phyloP scores from a whole-genome alignment of 768 basidiomycete genomes.

The Kwoniella bestiolae region DNA sequence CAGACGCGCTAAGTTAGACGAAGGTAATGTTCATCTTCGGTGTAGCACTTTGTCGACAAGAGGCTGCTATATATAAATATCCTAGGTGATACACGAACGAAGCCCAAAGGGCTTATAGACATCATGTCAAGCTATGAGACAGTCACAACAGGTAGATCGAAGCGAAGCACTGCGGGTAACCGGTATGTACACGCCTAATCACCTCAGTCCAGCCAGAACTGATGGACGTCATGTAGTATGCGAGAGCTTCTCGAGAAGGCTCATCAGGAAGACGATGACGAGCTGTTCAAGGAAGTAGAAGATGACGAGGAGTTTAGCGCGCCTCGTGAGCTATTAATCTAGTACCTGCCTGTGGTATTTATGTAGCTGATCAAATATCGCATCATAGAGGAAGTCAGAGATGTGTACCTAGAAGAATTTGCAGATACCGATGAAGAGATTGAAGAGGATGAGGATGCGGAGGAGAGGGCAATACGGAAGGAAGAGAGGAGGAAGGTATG shows the following conservation, averaged over 20 bases:
- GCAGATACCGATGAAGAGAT: constrained; percentile 57
- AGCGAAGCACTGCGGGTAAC: constrained; percentile 53
- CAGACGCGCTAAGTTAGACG: neutral
- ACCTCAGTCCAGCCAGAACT: too few species aligned
- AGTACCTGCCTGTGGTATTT: too few species aligned
- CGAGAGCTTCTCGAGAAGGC: constrained; percentile 55
- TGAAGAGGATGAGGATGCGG: constrained; percentile 48
- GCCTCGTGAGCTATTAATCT: constrained; percentile 46
- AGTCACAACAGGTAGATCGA: constrained; percentile 45
- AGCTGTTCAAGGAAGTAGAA: constrained; percentile 50
- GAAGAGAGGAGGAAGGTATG: constrained; percentile 48
- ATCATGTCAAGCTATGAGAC: constrained; percentile 34
- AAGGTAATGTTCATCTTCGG: neutral
- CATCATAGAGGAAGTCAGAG: constrained; percentile 41
- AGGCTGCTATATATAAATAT: neutral
- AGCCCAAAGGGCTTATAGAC: constrained; percentile 4
- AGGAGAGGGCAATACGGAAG: constrained; percentile 34
- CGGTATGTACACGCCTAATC: too few species aligned
- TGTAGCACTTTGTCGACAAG: neutral
- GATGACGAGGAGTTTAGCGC: constrained; percentile 55
- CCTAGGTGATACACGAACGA: neutral
- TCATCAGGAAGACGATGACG: constrained; percentile 54
- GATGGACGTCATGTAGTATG: constrained; percentile 35
- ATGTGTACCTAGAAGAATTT: constrained; percentile 54
- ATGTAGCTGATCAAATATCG: neutral